Conservation (phyloP, 1,284 basidiomycete genomes). For the Hemileia vastatrix region DNA sequence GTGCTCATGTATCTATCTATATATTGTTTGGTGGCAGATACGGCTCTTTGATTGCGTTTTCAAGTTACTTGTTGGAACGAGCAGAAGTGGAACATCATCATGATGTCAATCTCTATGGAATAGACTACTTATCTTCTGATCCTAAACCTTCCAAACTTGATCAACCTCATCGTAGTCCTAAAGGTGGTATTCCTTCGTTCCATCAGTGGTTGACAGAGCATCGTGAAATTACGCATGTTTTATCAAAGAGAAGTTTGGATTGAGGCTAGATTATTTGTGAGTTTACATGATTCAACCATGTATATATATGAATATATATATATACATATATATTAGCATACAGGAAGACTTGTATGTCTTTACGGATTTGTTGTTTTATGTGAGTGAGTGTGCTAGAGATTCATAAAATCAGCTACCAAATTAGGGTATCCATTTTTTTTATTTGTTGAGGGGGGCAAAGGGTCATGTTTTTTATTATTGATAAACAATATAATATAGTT, state of each 20-base stretch:
- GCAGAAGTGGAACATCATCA: slow-evolving; percentile 36
- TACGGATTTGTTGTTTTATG: too few relatives aligned
- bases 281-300: too few relatives aligned
- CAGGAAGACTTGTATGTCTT: too few relatives aligned
- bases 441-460: too few relatives aligned
- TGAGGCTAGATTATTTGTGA: background rate
- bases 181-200: slow-evolving; percentile 54
- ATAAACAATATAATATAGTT: too few relatives aligned
- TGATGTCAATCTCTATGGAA: slow-evolving; percentile 48
- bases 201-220: slow-evolving; percentile 71
- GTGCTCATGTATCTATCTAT: background rate
- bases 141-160: slow-evolving; percentile 36
- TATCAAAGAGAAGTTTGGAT: slow-evolving; percentile 43
- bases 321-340: too few relatives aligned
- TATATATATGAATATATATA: too few relatives aligned
- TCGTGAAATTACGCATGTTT: slow-evolving; percentile 69
- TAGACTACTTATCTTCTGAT: too few relatives aligned
- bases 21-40: slow-evolving; percentile 58
- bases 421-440: too few relatives aligned
- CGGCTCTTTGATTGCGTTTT: slow-evolving; percentile 83
- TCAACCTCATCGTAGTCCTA: slow-evolving; percentile 28
- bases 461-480: too few relatives aligned
- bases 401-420: too few relatives aligned
- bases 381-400: too few relatives aligned
- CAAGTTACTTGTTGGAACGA: slow-evolving; percentile 83